Percentiles rank a stretch among this genome's conserved stretches.
phyloP scores from a whole-genome alignment of 495 filamentous ascomycete species.

The Peziza echinospora region DNA sequence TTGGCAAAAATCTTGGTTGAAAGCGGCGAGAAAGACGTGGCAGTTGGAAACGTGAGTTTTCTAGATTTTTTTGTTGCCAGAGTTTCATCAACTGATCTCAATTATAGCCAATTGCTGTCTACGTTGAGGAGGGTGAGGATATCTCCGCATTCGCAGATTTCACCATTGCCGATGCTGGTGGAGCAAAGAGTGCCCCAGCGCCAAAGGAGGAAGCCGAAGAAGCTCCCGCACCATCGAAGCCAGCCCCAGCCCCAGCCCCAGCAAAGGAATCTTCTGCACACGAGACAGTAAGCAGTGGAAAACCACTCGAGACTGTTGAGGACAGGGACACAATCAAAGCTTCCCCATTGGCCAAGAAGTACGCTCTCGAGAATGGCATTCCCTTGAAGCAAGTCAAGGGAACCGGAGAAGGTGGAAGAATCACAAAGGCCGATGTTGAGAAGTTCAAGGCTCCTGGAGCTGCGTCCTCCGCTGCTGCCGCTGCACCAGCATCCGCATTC shows the following conservation, averaged over 20 bases:
- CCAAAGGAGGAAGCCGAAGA: constrained; percentile 42
- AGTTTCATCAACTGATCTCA: too few relatives aligned
- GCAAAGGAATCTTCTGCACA: constrained; percentile 29
- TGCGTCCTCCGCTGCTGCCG: constrained; percentile 23
- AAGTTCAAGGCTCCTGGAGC: constrained; percentile 38
- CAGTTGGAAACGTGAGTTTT: constrained; percentile 74
- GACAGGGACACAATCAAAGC: constrained; percentile 41
- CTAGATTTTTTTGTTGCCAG: constrained; percentile 4
- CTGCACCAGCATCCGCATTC: constrained; percentile 41
- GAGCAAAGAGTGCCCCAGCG: constrained; percentile 40
- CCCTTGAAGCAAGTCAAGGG: constrained; percentile 64
- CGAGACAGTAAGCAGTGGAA: constrained; percentile 54
- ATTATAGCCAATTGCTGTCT: constrained; percentile 73
- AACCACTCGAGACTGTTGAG: constrained; percentile 58
- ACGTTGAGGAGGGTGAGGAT: constrained; percentile 79
- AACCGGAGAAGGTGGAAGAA: constrained; percentile 61
- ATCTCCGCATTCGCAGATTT: constrained; percentile 73
- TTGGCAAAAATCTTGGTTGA: constrained; percentile 91
- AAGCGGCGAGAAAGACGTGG: constrained; percentile 78
- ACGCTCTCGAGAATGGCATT: constrained; percentile 74
- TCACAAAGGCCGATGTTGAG: constrained; percentile 84
- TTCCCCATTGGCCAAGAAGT: constrained; percentile 50
- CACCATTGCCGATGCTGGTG: constrained; percentile 73
- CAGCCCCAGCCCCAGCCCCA: constrained; percentile 35
- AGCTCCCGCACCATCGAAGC: constrained; percentile 35